phyloP scores from a whole-genome alignment of 768 basidiomycete genomes.

The Coprinopsis cinerea region DNA sequence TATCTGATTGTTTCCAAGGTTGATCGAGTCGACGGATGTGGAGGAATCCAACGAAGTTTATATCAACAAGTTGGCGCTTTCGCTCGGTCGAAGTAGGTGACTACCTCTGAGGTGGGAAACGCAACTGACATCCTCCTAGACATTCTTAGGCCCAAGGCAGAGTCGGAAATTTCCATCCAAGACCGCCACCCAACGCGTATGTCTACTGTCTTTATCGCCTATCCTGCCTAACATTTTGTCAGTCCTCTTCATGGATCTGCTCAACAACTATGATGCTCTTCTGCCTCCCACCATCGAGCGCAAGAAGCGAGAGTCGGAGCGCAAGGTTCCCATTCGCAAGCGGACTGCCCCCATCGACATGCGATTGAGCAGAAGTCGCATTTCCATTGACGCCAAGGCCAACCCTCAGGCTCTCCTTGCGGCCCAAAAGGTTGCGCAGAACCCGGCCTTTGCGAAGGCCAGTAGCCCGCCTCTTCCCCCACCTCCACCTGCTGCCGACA shows the following conservation, averaged over 20 bases:
- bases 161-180: slow-evolving; percentile 83
- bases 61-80: slow-evolving; percentile 81
- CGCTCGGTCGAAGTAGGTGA: slow-evolving; percentile 75
- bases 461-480: slow-evolving; percentile 22
- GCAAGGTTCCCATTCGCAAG: slow-evolving; percentile 77
- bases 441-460: slow-evolving; percentile 34
- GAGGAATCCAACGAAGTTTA: slow-evolving; percentile 78
- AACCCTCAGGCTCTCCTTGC: slow-evolving; percentile 56
- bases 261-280: slow-evolving; percentile 67
- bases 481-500: slow-evolving; percentile 16
- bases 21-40: slow-evolving; percentile 61
- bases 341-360: slow-evolving; percentile 86
- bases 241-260: slow-evolving; percentile 79
- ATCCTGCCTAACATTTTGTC: slow-evolving; percentile 3
- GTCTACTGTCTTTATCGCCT: slow-evolving; percentile 18
- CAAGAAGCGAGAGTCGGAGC: slow-evolving; percentile 85
- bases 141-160: slow-evolving; percentile 74
- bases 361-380: slow-evolving; percentile 73
- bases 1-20: slow-evolving; percentile 29
- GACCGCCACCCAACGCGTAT: slow-evolving; percentile 80
- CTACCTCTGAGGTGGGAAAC: background rate
- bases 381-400: slow-evolving; percentile 66
- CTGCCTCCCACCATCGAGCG: slow-evolving; percentile 77
- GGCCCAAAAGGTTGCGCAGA: slow-evolving; percentile 60
- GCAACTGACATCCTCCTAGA: slow-evolving; percentile 34